Base-by-base conservation (phyloP, 2,329 filamentous ascomycete species). In the Stagonosporopsis vannaccii region DNA sequence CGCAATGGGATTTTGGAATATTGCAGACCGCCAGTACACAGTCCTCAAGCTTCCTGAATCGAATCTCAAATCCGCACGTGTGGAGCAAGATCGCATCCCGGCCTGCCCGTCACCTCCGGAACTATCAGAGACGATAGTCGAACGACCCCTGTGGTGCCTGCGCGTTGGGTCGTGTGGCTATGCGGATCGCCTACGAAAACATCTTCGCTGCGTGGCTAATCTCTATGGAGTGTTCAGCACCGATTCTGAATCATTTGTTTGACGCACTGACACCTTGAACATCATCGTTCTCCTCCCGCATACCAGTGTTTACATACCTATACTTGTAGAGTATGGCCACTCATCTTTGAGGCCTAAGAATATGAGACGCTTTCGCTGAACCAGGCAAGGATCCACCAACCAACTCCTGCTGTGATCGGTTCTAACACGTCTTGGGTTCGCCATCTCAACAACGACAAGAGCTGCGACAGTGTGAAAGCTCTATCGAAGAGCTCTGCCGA, bases 211-310 rank as follows among this genome's bases (percentile, higher is more conserved):
- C 35, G 28, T 56, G 41, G 46, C 46, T 56, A 36, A 42, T 33
- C 33, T 43, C 22, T 13, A 56, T 46, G 23, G 22, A 56, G 52
- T 13, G 20, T 50, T 50, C 52, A 50, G 52, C 41, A 46, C 41
- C 46, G 33, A 42, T 15, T 46, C 19, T 11, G 30, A 28, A 46
- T 23, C 22, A 30, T 50, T 36, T 41, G 12, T 42, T 41, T 30
- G 32, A 23, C 22, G 6, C 17, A 15, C 19, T 17, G 8, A 39
- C 46, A 28, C 52, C 46, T 39, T 45, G 40, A 50, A 50, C 20
- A 44, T 55, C 51, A 40, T 17, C 22, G 7, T 11, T 23, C 13
- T 13, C 2, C 6, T 23, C 2, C 2, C 17, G 22, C 13, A 22
- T 37, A 32, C 12, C 8, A 41, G 22, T 41, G 13, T 13, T 30